Conservation (phyloP, 306 rosid genomes). For the Prunus padus region DNA sequence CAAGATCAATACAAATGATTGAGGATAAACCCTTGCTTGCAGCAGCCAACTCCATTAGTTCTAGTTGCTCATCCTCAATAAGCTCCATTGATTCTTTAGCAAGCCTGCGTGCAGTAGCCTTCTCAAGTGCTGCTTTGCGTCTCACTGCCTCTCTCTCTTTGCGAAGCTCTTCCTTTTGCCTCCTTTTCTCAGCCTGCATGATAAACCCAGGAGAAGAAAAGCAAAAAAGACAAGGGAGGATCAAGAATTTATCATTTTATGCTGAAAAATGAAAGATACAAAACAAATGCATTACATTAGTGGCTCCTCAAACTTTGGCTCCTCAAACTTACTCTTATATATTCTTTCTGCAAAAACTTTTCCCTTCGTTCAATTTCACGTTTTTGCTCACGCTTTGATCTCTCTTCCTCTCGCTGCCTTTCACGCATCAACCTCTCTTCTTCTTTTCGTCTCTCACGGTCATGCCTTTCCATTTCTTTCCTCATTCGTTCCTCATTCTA, state of each 20-base stretch:
- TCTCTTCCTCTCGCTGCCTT: conserved; percentile 85
- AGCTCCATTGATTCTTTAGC: conserved; percentile 99
- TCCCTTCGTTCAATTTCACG: conserved; percentile 92
- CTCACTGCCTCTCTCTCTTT: conserved; percentile 87
- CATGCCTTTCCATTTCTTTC: conserved; percentile 92
- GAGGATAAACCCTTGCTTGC: conserved; percentile 84
- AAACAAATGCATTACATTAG: conserved; percentile 14
- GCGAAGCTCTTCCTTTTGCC: conserved; percentile 87
- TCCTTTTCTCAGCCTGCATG: conserved; percentile 79
- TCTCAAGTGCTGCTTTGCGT: conserved; percentile 92
- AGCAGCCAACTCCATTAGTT: conserved; percentile 95
- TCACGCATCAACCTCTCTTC: conserved; percentile 96
- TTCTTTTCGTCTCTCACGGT: conserved; percentile 90
- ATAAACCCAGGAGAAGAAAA: conserved; percentile 21
- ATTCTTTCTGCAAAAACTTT: conserved; percentile 76
- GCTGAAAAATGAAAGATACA: conserved; percentile 20
- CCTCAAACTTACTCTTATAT: conserved; percentile 61
- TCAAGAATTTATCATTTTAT: conserved; percentile 11
- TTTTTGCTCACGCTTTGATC: conserved; percentile 79
- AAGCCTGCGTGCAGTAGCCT: conserved; percentile 90
- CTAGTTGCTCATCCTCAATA: conserved; percentile 96
- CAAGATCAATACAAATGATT: conserved; percentile 77
- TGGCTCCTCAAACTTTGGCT: conserved; percentile 30
- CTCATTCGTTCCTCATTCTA: conserved; percentile 80
- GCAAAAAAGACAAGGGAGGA: neutral